Base-by-base conservation (phyloP, 129 eudicot species). In the Arctium minus region DNA sequence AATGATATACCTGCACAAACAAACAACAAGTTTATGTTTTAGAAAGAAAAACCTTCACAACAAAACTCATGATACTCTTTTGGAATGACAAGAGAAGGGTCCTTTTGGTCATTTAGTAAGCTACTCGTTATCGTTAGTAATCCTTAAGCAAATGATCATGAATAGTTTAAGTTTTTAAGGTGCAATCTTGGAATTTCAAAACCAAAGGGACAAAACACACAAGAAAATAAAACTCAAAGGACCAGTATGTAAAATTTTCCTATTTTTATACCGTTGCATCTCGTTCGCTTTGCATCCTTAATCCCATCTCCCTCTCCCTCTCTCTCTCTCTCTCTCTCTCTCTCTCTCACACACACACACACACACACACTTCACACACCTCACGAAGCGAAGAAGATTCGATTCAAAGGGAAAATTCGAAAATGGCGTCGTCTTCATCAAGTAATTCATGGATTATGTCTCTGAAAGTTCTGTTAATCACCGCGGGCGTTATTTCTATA, bases 401-500 rank as follows among this genome's bases (percentile, higher is more conserved):
- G 72, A 27, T 76, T 27, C 69, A 27, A 56, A 67, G 37, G 75
- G 42, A 27, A 37, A 68, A 72, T 76, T 50, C 70, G 18, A 81
- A 80, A 48, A 48, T 81, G 80, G 22, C 76, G 17, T 86, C 86
- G 75, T 84, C 85, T 37, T 48, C 85, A 9, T 81, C 91, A 29
- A 65, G 48, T 18, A 78, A 70, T 50, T 73, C 81, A 40, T 74
- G 65, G 79, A 79, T 80, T 39, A 60, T 82, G 5, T 82, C 94
- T 9, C 67, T 89, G 35, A 93, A 91, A 74, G 65, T 76, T 27
- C 17, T 91, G 9, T 80, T 91, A 39, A 87, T 86, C 36, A 81
- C 97, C 15, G 36, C 81, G 2, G 92, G 91, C 22, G 70, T 88
- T 32, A 73, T 91, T 4, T 85, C 89, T 0, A 4, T 86, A 1